Base-by-base conservation (phyloP, 179 eudicot genomes). In the Silene vulgaris region DNA sequence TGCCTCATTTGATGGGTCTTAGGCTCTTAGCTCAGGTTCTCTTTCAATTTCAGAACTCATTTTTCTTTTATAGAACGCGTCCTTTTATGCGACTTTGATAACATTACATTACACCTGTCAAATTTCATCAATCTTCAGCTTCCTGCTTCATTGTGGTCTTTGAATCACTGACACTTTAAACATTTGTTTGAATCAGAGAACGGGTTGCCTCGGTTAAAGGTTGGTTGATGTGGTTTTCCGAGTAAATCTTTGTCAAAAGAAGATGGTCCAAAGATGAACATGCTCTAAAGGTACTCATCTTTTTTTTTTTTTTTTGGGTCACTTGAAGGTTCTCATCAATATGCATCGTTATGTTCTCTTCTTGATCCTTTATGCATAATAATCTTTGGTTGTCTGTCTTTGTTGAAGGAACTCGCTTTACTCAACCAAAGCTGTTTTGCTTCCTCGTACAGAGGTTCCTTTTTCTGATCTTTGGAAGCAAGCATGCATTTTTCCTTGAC, bases 361-460 rank as follows among this genome's bases (percentile, higher is more conserved):
- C 20, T 45, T 45, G 65, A n/a, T 73, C 61, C 16, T 66, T 21
- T 21, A 54, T 61, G 29, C 32, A 8, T 26, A 61, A 67, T 40
- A 30, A 30, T 35, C 69, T 61, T 54, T 92, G 97, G 97, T 72
- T 92, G 81, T 96, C 93, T 65, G 87, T 91, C 74, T 89, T 91
- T 79, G 90, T 84, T 21, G 93, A 91, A 86, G 97, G 97, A 72
- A 92, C 97, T 78, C 96, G 97, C 57, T 90, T 92, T 81, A 92
- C 96, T 9, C 87, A 81, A 59, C 80, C 85, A 65, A 92, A 92
- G 82, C 87, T 92, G 80, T 92, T 81, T 82, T 92, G 79, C 84
- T 92, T 78, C 96, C 97, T 78, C 96, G 90, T 56, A 90, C 96
- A 23, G 89, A 92, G 97, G 97, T 92, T 64, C 30, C 13, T 64